Evolutionary conservation across 2,329 filamentous ascomycete species (phyloP), one percentile per base, ranked within the genome.

Genomic region (Beauveria asiatica): DNA sequence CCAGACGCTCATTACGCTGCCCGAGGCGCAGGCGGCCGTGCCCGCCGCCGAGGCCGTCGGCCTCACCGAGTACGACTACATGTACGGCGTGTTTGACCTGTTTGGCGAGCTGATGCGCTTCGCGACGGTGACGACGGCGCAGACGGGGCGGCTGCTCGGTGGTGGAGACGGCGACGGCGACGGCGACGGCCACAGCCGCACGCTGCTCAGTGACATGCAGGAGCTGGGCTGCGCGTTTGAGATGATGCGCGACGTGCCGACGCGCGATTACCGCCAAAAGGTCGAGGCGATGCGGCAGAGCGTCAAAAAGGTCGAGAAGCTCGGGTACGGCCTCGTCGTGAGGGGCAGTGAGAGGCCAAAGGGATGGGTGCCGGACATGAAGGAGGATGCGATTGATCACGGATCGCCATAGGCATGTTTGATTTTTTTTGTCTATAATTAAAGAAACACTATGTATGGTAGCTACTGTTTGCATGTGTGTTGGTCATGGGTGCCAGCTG

Each of bases 81-180:
- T 96, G 61, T 87, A 94, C 64, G 94, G 93, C 9, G 75, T 99
- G 2, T 97, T 96, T 69, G 94, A 99, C 72, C 83, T 97, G 66
- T 92, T 92, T 1, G 94, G 94, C 44, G 94, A 99, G 76, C 80
- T 97, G 78, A 99, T 99, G 94, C 84, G 92, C 33, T 97, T 97
- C 74, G 92, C 91, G 0, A 94, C 96, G 55, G 92, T 92, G 6
- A 85, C 86, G 27, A 89, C 96, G 71, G 92, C 92, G 1, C 88
- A 92, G 5, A 86, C 79, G 8, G 88, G 88, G 16, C 75, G 72
- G 66, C 72, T 79, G 63, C 79, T 77, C 4, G 75, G 75, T 48
- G 41, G 30, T 9, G 27, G 37, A 7, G 39, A 7, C 39, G 39
- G n/a, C 39, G 39, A 9, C 17, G 39, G 3, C 39, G 2, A 7